Evolutionary conservation across 495 filamentous ascomycete species (phyloP), one percentile per base, ranked within the genome.

Genomic region (Penicillium bialowiezense): DNA sequence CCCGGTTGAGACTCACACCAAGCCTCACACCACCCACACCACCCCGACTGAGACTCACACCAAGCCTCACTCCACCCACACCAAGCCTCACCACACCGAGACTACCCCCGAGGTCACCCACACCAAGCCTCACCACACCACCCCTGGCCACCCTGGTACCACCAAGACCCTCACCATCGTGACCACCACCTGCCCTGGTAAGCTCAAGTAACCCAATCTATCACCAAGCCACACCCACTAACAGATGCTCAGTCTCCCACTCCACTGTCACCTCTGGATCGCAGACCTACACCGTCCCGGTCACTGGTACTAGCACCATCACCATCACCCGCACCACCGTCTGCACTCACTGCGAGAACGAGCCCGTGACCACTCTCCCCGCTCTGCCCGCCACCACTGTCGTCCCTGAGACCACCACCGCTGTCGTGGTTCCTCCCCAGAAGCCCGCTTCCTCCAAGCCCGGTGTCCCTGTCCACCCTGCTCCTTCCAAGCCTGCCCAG

Each of bases 141-240:
- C 59, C 13, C 41, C 51, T n/a, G n/a, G n/a, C 29, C 56, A 53
- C 19, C 52, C 64, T 39, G 38, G 28, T 26, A 56, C 56, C 35
- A 70, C 68, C 44, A 64, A 62, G 62, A 68, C 61, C 17, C 60
- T 63, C 46, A 70, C 67, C 20, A 54, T 44, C 39, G 62, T 62
- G 49, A 72, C 69, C 48, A 72, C 69, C 42, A 55, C 50, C 34
- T 67, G 60, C 62, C 67, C 69, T 51, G 65, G 68, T 71, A 62
- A 51, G 68, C 35, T 44, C 8, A 44, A 20, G 15, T 12, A 7
- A n/a, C 9, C 4, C 17, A 8, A 28, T 4, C 23, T 29, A 12
- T 17, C 29, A 21, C 15, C 7, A 14, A 48, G 28, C 38, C 50
- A 42, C 21, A 29, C n/a, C 35, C 31, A 21, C 48, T 62, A 54